Evolutionary conservation across 2,329 filamentous ascomycete genomes (phyloP), one percentile per base, ranked within the genome.

Genomic region (Didymella glomerata): DNA sequence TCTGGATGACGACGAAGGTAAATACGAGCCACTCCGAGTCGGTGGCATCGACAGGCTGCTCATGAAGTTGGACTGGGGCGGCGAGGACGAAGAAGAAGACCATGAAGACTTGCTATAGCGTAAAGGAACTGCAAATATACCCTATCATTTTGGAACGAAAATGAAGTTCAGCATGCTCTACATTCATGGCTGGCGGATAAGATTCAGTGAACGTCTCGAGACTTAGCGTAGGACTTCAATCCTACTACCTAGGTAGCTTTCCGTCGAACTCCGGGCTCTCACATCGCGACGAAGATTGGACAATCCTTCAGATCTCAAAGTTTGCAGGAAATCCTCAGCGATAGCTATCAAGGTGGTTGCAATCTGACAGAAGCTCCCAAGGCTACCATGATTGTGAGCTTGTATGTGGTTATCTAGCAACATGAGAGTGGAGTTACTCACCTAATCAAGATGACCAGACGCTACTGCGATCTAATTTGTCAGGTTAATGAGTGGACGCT

Each of bases 11-110:
- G 67, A 69, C 13, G 82, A 84, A 30, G 79, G 80, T 38, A 82
- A 80, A 0, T 97, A 91, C 74, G 83, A 88, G 28, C 90, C 92
- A 1, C 84, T 86, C 62, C 87, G 90, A 60, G 86, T 92, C 3
- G 91, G 91, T 0, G 91, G 92, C 1, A 87, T 97, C 45, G 92
- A 97, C 79, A 83, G 91, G 58, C 78, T 97, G 72, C 77, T 97
- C 73, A 96, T 97, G 92, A 97, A 97, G 81, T 80, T 97, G 68
- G 93, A 97, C 65, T 87, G 85, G 75, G 77, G 77, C n/a, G 71
- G 59, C 4, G 72, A 75, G 13, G 74, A 74, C 24, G 69, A 67
- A 54, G 54, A 52, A 18, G 51, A 51, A 20, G 66, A 71, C 18
- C 25, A 40, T 24, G 66, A 66, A 30, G 68, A 71, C 45, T 58